phyloP scores from a whole-genome alignment of 495 filamentous ascomycete species.

The Lasiosphaeria ovina region DNA sequence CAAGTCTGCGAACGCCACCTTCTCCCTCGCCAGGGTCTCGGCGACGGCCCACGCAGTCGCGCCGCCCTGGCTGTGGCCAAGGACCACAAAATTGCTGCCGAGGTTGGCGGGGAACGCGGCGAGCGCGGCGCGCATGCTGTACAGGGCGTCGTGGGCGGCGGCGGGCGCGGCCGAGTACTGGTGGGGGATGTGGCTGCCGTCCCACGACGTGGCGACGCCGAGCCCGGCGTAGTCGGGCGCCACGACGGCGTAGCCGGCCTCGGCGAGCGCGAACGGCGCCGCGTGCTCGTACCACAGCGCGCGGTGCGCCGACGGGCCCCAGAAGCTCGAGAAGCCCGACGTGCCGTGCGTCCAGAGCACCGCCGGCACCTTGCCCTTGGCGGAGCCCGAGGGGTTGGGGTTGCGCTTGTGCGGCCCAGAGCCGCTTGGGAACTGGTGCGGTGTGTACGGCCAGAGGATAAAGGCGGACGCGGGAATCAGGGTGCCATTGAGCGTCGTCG shows the following conservation, averaged over 20 bases:
- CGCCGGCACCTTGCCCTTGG: slow-evolving; percentile 31
- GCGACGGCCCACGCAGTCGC: slow-evolving; percentile 26
- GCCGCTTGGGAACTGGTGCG: slow-evolving; percentile 11
- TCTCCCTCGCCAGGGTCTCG: slow-evolving; percentile 1
- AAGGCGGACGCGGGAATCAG: slow-evolving; percentile 49
- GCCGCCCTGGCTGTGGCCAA: slow-evolving; percentile 50
- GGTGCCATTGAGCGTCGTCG: slow-evolving; percentile 44
- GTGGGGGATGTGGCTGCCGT: slow-evolving; percentile 34
- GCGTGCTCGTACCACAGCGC: slow-evolving; percentile 42
- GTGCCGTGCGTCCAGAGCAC: slow-evolving; percentile 57
- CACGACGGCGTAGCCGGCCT: slow-evolving; percentile 50
- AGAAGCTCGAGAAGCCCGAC: slow-evolving; percentile 37
- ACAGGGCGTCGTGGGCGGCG: slow-evolving; percentile 42
- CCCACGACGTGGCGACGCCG: slow-evolving; percentile 35
- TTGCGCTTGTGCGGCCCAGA: not conserved
- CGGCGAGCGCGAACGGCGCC: slow-evolving; percentile 41
- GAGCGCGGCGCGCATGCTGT: slow-evolving; percentile 41
- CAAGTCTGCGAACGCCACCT: not conserved
- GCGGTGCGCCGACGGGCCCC: slow-evolving; percentile 47
- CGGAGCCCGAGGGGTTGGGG: not conserved
- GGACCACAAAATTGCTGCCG: slow-evolving; percentile 31
- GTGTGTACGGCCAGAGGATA: slow-evolving; percentile 52
- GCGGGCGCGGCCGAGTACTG: slow-evolving; percentile 31
- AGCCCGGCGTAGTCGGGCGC: slow-evolving; percentile 54
- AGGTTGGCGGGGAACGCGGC: slow-evolving; percentile 33